Conservation (phyloP, 768 basidiomycete genomes). For the Tylopilus plumbeoviolaceoides region DNA sequence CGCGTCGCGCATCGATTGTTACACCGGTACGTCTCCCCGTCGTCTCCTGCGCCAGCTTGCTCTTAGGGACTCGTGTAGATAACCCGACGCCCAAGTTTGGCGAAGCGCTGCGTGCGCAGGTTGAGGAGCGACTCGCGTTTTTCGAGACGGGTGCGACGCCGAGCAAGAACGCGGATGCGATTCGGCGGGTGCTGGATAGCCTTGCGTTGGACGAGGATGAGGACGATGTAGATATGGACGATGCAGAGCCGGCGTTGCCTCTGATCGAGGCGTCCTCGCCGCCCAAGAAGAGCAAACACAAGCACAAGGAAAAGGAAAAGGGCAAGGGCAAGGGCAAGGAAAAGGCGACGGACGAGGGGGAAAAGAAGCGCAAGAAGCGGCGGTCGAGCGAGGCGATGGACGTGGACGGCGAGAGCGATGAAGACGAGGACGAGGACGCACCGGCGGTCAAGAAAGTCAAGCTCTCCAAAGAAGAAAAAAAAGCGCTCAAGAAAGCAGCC, state of each 20-base stretch:
- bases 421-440: slow-evolving; percentile 36
- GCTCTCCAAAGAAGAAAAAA: slow-evolving; percentile 82
- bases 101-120: slow-evolving; percentile 88
- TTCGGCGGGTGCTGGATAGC: slow-evolving; percentile 80
- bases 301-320: slow-evolving; percentile 32
- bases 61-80: slow-evolving; percentile 38
- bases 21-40: slow-evolving; percentile 52
- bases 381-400: slow-evolving; percentile 66
- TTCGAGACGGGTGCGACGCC: slow-evolving; percentile 91
- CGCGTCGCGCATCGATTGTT: slow-evolving; percentile 95
- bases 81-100: slow-evolving; percentile 90
- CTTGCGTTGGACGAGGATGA: slow-evolving; percentile 57
- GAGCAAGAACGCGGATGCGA: slow-evolving; percentile 88
- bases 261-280: slow-evolving; percentile 53
- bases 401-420: slow-evolving; percentile 50
- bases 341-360: slow-evolving; percentile 40
- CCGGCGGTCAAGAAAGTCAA: slow-evolving; percentile 66
- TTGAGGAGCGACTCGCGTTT: slow-evolving; percentile 92
- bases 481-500: slow-evolving; percentile 74
- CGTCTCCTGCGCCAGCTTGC: background rate
- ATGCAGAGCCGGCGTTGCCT: slow-evolving; percentile 47
- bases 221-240: slow-evolving; percentile 42
- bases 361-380: slow-evolving; percentile 48
- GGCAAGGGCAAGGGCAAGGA: background rate
- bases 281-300: slow-evolving; percentile 57